Conservation (phyloP, 208 protist species). For the Leishmania lainsoni region DNA sequence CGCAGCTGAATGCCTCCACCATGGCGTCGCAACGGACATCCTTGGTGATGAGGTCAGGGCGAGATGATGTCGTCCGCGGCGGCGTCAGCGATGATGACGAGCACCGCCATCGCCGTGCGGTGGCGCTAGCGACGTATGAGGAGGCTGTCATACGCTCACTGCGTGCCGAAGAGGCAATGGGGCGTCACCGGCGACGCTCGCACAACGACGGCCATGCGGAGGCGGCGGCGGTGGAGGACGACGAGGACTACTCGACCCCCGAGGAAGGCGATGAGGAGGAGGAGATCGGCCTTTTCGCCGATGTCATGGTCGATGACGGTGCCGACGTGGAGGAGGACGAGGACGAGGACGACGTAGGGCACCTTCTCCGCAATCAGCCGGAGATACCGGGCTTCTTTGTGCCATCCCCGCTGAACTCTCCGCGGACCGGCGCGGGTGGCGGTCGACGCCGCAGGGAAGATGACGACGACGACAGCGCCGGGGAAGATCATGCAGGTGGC, state of each 20-base stretch:
- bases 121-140: constrained; percentile 6
- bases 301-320: neutral
- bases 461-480: constrained; percentile 13
- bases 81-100: neutral
- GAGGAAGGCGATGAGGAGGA: constrained; percentile 22
- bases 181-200: neutral
- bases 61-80: neutral
- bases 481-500: constrained; percentile 27
- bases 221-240: constrained; percentile 5
- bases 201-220: constrained; percentile 2
- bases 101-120: neutral
- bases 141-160: constrained; percentile 5
- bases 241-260: constrained; percentile 4
- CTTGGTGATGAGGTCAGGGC: neutral
- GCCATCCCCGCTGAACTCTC: neutral
- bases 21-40: neutral
- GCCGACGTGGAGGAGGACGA: constrained; percentile 3
- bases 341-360: neutral
- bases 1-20: neutral
- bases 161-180: constrained; percentile 13
- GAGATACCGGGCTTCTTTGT: constrained; percentile 1
- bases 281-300: constrained; percentile 7
- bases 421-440: neutral
- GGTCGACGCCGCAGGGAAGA: neutral
- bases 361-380: constrained; percentile 3